Conservation (phyloP, 2,329 filamentous ascomycete genomes). For the Ustulina deusta region DNA sequence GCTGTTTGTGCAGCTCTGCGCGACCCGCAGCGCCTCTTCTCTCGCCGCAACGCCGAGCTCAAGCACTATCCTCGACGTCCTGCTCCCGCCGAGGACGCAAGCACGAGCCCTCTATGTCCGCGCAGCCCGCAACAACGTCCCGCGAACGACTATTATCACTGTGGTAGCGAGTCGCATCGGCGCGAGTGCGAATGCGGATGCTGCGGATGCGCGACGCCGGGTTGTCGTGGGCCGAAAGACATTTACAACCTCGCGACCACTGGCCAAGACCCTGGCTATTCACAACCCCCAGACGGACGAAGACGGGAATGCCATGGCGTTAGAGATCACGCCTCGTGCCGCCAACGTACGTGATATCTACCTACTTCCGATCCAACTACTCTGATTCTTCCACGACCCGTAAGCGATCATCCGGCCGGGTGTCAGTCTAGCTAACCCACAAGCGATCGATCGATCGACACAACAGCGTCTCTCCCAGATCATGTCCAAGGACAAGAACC, state of each 20-base stretch:
- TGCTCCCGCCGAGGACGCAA: constrained; percentile 45
- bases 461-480: constrained; percentile 79
- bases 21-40: constrained; percentile 41
- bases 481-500: constrained; percentile 77
- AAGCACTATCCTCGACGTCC: constrained; percentile 54
- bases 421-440: constrained; percentile 14
- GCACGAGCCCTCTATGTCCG: constrained; percentile 48
- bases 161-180: constrained; percentile 26
- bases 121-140: constrained; percentile 38
- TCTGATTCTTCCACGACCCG: neutral
- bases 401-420: neutral
- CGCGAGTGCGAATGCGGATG: constrained; percentile 2
- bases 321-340: constrained; percentile 87
- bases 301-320: constrained; percentile 82
- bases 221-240: neutral
- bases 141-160: neutral
- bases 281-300: constrained; percentile 84
- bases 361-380: neutral
- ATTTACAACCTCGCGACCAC: constrained; percentile 28
- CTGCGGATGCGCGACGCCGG: constrained; percentile 6
- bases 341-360: constrained; percentile 69
- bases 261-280: constrained; percentile 61
- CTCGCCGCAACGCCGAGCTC: constrained; percentile 24
- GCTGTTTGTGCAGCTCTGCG: constrained; percentile 51
- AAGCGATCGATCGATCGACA: no score